Conservation (phyloP, 2,329 filamentous ascomycete genomes). For the Aspergillus jensenii region DNA sequence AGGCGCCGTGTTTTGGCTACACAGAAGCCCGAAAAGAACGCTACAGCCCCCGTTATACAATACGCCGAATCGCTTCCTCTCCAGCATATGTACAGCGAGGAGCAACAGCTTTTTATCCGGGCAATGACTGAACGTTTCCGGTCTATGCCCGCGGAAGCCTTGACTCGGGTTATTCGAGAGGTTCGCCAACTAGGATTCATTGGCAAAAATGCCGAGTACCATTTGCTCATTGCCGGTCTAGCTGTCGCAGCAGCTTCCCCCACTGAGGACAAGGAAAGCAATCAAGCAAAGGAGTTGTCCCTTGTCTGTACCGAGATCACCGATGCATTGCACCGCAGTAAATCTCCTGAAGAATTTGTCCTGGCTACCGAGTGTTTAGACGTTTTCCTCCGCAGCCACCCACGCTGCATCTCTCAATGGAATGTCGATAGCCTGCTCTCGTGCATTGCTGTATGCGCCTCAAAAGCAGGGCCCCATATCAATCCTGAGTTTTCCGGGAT, state of each 20-base stretch:
- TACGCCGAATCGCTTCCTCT: constrained; percentile 37
- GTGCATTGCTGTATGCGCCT: constrained; percentile 37
- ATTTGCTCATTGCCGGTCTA: constrained; percentile 37
- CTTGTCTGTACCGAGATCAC: constrained; percentile 36
- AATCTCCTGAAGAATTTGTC: constrained; percentile 40
- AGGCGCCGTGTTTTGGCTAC: constrained; percentile 36
- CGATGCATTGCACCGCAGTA: constrained; percentile 29
- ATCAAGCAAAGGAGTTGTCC: constrained; percentile 36
- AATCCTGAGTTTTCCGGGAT: constrained; percentile 33
- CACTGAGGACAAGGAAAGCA: constrained; percentile 40
- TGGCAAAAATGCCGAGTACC: constrained; percentile 30
- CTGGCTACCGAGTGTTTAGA: constrained; percentile 42
- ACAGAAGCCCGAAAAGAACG: constrained; percentile 26
- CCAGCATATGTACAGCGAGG: constrained; percentile 36
- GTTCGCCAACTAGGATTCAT: constrained; percentile 31
- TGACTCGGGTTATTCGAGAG: constrained; percentile 33
- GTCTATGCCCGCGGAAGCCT: constrained; percentile 29
- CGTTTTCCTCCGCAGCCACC: constrained; percentile 40
- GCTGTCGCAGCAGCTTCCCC: constrained; percentile 33
- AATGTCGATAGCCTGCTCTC: constrained; percentile 46
- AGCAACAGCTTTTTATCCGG: constrained; percentile 39
- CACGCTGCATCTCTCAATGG: constrained; percentile 44
- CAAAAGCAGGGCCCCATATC: constrained; percentile 35
- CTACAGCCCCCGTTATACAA: constrained; percentile 31
- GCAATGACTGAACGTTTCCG: constrained; percentile 36